Evolutionary conservation across 768 basidiomycete genomes (phyloP).

Genomic region (Calocybe gangraenosa): DNA sequence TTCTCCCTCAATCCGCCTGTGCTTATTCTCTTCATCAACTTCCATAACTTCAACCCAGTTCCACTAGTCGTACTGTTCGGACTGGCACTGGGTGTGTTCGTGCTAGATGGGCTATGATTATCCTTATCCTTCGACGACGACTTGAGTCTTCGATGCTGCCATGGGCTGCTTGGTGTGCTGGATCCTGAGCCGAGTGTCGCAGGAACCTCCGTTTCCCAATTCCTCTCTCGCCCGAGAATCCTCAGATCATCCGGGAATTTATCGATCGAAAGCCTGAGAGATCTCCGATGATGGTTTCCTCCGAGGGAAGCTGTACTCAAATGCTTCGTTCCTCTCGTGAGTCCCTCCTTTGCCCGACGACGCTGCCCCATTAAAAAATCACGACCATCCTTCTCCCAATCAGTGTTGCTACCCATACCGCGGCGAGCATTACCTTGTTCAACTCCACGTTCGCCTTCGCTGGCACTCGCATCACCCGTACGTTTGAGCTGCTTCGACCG

Average conservation of each 20-base stretch:
- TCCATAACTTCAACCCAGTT: constrained; percentile 54
- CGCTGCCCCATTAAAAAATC: constrained; percentile 31
- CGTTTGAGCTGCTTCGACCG: constrained; percentile 30
- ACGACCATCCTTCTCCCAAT: constrained; percentile 1
- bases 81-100: constrained; percentile 17
- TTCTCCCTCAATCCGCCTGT: constrained; percentile 59
- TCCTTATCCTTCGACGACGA: not conserved
- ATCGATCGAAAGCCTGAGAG: constrained; percentile 30
- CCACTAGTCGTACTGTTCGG: constrained; percentile 4
- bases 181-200: not conserved
- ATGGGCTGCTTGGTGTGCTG: too few relatives aligned
- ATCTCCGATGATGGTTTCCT: constrained; percentile 16
- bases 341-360: constrained; percentile 12
- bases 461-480: constrained; percentile 17
- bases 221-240: not conserved
- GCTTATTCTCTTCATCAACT: constrained; percentile 67
- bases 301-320: not conserved
- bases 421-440: not conserved
- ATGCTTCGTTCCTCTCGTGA: not conserved
- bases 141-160: not conserved
- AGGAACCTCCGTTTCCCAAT: not conserved
- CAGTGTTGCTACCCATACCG: constrained; percentile 3
- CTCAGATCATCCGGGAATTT: constrained; percentile 16
- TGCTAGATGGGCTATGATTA: constrained; percentile 12
- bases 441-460: constrained; percentile 3